These are phyloP conservation scores for Candida sonorensis DNA, from an alignment of 805 yeast genomes.

Conservation along the genomic window DNA sequence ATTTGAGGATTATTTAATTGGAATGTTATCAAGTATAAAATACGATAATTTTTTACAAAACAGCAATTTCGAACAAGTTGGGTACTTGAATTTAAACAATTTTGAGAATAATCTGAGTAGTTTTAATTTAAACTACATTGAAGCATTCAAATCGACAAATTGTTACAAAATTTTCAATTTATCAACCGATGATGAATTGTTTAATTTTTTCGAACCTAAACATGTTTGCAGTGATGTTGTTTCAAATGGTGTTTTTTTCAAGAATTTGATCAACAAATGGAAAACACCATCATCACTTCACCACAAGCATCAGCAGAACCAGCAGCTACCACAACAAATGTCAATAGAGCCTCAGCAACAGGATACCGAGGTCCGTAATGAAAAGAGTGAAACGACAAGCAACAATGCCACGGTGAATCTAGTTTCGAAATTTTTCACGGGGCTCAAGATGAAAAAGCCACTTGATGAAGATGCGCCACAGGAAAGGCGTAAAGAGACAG, in stretches of 20 bases:
- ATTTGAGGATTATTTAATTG: constrained; percentile 84
- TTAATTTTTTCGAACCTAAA: constrained; percentile 33
- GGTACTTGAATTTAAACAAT: constrained; percentile 14
- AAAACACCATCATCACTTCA: too few relatives aligned
- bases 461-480: too few relatives aligned
- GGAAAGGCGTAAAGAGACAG: too few relatives aligned
- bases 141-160: constrained; percentile 46
- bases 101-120: constrained; percentile 18
- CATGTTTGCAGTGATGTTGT: constrained; percentile 17
- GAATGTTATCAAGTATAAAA: constrained; percentile 66
- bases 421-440: too few relatives aligned
- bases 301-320: not conserved
- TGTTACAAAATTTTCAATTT: constrained; percentile 49
- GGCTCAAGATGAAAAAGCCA: too few relatives aligned
- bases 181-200: constrained; percentile 62
- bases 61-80: constrained; percentile 22
- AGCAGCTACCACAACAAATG: not conserved
- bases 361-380: too few relatives aligned
- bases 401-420: too few relatives aligned
- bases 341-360: too few relatives aligned
- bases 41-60: constrained; percentile 48
- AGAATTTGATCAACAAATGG: constrained; percentile 4
- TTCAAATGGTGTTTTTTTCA: constrained; percentile 6
- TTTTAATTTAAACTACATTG: constrained; percentile 33
- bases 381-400: too few relatives aligned